phyloP scores from a whole-genome alignment of 192 early-diverging fungal genomes.

The Neocallimastix lanati region DNA sequence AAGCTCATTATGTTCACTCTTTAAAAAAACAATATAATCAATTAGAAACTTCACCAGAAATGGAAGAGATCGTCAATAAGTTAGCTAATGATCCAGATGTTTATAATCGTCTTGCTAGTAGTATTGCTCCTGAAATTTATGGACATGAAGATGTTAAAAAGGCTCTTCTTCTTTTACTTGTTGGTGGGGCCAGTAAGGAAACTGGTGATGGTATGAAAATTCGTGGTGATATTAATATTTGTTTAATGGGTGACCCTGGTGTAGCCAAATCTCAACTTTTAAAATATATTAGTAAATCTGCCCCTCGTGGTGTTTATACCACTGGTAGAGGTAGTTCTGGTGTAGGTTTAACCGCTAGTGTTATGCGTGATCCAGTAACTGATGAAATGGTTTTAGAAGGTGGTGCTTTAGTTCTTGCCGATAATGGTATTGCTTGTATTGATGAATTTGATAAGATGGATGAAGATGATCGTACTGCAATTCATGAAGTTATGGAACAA shows the following conservation, averaged over 20 bases:
- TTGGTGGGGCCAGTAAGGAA: conserved; percentile 62
- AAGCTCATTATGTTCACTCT: conserved; percentile 68
- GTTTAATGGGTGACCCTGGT: conserved; percentile 97
- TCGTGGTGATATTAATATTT: conserved; percentile 91
- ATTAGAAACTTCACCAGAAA: conserved; percentile 24
- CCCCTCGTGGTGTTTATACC: conserved; percentile 91
- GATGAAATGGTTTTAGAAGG: conserved; percentile 95
- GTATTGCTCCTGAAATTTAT: conserved; percentile 79
- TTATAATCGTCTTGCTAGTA: conserved; percentile 54
- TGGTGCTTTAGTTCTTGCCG: conserved; percentile 89
- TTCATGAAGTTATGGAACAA: conserved; percentile 99
- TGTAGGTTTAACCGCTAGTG: conserved; percentile 87
- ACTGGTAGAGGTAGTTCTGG: conserved; percentile 89
- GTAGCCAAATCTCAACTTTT: conserved; percentile 95
- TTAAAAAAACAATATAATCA: conserved; percentile 83
- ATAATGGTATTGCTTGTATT: conserved; percentile 96
- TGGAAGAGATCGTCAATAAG: conserved; percentile 10
- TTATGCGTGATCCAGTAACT: conserved; percentile 79
- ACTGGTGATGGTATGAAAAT: conserved; percentile 88
- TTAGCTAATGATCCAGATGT: conserved; percentile 46
- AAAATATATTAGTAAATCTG: conserved; percentile 80
- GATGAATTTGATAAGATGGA: conserved; percentile 99
- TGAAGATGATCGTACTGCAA: conserved; percentile 83
- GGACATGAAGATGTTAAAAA: conserved; percentile 86
- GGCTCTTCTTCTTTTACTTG: conserved; percentile 63